A percentile compares a stretch with the other conserved stretches of the same genome.
phyloP scores from a whole-genome alignment of 2,329 filamentous ascomycete genomes.

The Myriosclerotinia curreyana region DNA sequence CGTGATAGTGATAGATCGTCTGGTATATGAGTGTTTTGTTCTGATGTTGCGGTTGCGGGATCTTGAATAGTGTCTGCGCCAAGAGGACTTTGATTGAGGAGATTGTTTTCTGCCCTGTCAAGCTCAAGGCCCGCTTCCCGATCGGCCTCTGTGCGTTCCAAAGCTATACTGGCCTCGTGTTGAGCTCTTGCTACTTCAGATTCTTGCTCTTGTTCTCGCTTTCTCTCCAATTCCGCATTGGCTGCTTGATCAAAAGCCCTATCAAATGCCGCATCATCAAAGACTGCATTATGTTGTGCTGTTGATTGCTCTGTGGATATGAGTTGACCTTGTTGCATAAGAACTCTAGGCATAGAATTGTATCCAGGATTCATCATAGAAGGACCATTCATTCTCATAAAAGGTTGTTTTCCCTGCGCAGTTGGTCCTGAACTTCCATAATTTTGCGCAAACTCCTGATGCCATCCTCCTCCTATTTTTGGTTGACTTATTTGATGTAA shows the following conservation, averaged over 20 bases:
- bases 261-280: slow-evolving; percentile 55
- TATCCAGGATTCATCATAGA: slow-evolving; percentile 3
- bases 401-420: slow-evolving; percentile 10
- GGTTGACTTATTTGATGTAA: slow-evolving; percentile 28
- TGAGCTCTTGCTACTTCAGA: slow-evolving; percentile 23
- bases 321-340: slow-evolving; percentile 16
- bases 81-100: slow-evolving; percentile 34
- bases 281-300: slow-evolving; percentile 43
- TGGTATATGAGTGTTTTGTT: slow-evolving; percentile 37
- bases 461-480: slow-evolving; percentile 46
- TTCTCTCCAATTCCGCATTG: slow-evolving; percentile 26
- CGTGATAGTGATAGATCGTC: slow-evolving; percentile 70
- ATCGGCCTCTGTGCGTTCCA: slow-evolving; percentile 24
- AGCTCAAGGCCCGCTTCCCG: slow-evolving; percentile 9
- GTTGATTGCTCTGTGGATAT: slow-evolving; percentile 27
- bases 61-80: slow-evolving; percentile 39
- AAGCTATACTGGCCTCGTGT: slow-evolving; percentile 11
- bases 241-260: slow-evolving; percentile 48
- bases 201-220: slow-evolving; percentile 28
- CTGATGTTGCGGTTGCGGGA: slow-evolving; percentile 34
- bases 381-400: slow-evolving; percentile 22
- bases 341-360: slow-evolving; percentile 23
- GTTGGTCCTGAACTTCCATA: neutral
- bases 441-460: slow-evolving; percentile 52
- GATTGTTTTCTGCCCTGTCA: neutral